Base-by-base conservation (phyloP, 139 green algal genomes). In the Marvania coccoides region DNA sequence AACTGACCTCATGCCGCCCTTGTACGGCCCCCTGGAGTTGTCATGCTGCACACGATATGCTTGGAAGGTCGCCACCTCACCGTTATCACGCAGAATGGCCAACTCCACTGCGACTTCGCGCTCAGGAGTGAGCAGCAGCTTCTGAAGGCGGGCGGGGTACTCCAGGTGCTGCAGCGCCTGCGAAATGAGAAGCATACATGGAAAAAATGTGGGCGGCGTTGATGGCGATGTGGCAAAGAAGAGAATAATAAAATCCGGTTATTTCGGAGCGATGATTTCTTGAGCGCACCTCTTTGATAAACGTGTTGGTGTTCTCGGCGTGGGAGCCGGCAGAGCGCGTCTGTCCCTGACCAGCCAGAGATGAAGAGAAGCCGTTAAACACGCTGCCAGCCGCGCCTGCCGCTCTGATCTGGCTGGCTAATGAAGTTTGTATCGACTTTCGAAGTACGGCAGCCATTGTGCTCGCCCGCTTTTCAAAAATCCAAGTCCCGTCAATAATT, bases 21-120 rank as follows among this genome's bases (percentile, higher is more conserved):
- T 95, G 74, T 88, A 96, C 1, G 90, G 90, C 0, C 90, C 90
- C 28, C 89, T 70, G 37, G 66, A 77, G 84, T 95, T 90, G 76
- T 96, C 88, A 70, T 96, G 90, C 81, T 96, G 88, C 56, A 96
- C 89, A 4, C 89, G 77, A 61, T 90, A 93, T 0, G 87, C 88
- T 6, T 80, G 73, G 73, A 87, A 95, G 29, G 77, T 82, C 37
- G 84, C 71, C 53, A 92, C 86, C 60, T 90, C 79, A 1, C 83
- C 83, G 47, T 76, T 80, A 65, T 91, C 85, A 36, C 75, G 70
- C 38, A 87, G 81, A 40, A 95, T 76, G 34, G 88, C 85, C 35
- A 96, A 77, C 71, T 95, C 85, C 26, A 95, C 86, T 8, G 76
- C 63, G 65, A 95, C 75, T 65, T 95, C 81, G 1, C 71, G 67